Percentiles rank a stretch among this genome's conserved stretches.
Conservation (phyloP, 1,284 basidiomycete genomes). For the Ceratobasidium sp. region DNA sequence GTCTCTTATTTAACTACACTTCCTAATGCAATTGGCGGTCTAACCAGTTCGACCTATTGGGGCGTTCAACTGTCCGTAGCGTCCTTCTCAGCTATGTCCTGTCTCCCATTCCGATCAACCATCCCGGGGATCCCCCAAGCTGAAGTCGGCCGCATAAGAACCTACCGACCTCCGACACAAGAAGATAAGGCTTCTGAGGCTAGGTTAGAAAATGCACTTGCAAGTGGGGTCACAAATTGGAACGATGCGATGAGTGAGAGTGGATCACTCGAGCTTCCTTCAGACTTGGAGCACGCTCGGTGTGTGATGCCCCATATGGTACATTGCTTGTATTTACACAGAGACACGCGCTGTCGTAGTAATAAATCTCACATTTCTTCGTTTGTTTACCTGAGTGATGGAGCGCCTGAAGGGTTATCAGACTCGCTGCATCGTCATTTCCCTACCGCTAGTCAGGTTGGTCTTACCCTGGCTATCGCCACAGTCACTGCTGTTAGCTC, state of each 20-base stretch:
- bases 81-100: constrained; percentile 8
- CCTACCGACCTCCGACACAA: constrained; percentile 59
- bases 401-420: constrained; percentile 68
- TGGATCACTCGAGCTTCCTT: constrained; percentile 53
- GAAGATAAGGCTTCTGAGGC: constrained; percentile 49
- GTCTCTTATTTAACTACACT: constrained; percentile 18
- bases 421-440: constrained; percentile 62
- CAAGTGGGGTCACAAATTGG: constrained; percentile 59
- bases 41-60: neutral
- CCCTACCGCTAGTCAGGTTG: constrained; percentile 64
- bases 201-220: constrained; percentile 44
- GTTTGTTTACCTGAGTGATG: constrained; percentile 72
- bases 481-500: neutral
- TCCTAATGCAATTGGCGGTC: constrained; percentile 18
- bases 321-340: constrained; percentile 1
- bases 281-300: constrained; percentile 56
- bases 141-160: constrained; percentile 69
- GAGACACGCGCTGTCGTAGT: constrained; percentile 45
- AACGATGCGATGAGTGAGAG: constrained; percentile 61
- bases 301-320: constrained; percentile 50
- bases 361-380: constrained; percentile 58
- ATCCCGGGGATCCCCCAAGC: constrained; percentile 65
- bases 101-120: constrained; percentile 64
- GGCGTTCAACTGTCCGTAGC: constrained; percentile 34
- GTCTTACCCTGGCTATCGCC: constrained; percentile 43